phyloP scores from a whole-genome alignment of 257 asterid species.

The Jasminum sambac region DNA sequence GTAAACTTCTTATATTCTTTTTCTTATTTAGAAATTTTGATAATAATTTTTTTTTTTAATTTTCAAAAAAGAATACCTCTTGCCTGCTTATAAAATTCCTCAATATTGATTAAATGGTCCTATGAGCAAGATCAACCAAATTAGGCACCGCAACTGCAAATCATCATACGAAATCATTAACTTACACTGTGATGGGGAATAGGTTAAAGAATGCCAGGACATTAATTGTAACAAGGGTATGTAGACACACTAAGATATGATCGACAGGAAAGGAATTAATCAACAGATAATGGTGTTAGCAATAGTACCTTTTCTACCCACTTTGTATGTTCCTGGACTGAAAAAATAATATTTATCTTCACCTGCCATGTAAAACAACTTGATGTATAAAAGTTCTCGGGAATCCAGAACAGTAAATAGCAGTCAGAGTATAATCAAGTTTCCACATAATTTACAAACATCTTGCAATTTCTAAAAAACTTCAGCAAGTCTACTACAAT shows the following conservation, averaged over 20 bases:
- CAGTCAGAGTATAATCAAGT: conserved; percentile 1
- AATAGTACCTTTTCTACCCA: conserved; percentile 82
- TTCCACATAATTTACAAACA: not conserved
- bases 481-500: conserved; percentile 2
- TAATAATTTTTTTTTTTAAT: not conserved
- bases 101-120: not conserved
- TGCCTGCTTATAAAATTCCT: not conserved
- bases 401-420: conserved; percentile 10
- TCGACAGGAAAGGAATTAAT: not conserved
- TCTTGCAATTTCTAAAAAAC: not conserved
- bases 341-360: conserved; percentile 77
- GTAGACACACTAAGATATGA: not conserved
- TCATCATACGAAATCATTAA: not conserved
- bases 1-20: not conserved
- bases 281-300: not conserved
- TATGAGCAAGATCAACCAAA: conserved; percentile 1
- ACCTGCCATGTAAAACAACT: conserved; percentile 45
- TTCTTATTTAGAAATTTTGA: not conserved
- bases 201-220: not conserved
- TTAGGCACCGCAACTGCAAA: not conserved
- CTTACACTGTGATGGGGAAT: not conserved
- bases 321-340: conserved; percentile 78
- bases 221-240: not conserved
- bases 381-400: conserved; percentile 22
- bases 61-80: not conserved